Base-by-base conservation (phyloP, 2,329 filamentous ascomycete species). In the Clonostachys rhizophaga region DNA sequence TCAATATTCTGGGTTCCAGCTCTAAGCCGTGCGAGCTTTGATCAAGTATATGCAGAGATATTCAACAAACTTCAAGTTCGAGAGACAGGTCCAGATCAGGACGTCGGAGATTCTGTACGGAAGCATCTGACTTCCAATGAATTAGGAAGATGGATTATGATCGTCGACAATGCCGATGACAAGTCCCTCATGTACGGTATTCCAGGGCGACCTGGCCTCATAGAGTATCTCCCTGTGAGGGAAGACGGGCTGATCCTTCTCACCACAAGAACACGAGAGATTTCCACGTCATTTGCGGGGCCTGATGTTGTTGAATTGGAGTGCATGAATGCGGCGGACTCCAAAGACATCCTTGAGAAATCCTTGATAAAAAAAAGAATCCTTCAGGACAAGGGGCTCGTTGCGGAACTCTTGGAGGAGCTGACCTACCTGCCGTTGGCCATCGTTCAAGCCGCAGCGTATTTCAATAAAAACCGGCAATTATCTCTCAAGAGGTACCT, bases 1-100 rank as follows among this genome's bases (percentile, higher is more conserved):
- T 68, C 62, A 0, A 51, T 72, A 35, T 64, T 73, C 52, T 73
- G 66, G 69, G 56, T 71, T 6, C 59, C 63, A 17, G 62, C 60
- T 10, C 55, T 54, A n/a, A 64, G 59, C 44, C 42, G 49, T 16
- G 62, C 60, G 34, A 64, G 55, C 40, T 55, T 71, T 45, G 53
- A 68, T 17, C 58, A 66, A 46, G 36, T 17, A 7, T 39, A 39
- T 17, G 36, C 3, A 6, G 36, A 39, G 36, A 39, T 39, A 13
- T 14, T 17, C 36, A 13, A 39, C 13, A 39, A 39, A 17, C 36
- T 39, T 39, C 36, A 39, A 14, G 14, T 39, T 14, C 14, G 16
- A 17, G 16, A 39, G 36, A 39, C 13, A 17, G 14, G 14, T 6
- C 6, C 13, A 7, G 36, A 17, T 17, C 14, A 39, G 16, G 9